These are phyloP conservation scores for Xerocomus brunneocitrinus DNA, from an alignment of 768 basidiomycete species.

Conservation along the genomic window DNA sequence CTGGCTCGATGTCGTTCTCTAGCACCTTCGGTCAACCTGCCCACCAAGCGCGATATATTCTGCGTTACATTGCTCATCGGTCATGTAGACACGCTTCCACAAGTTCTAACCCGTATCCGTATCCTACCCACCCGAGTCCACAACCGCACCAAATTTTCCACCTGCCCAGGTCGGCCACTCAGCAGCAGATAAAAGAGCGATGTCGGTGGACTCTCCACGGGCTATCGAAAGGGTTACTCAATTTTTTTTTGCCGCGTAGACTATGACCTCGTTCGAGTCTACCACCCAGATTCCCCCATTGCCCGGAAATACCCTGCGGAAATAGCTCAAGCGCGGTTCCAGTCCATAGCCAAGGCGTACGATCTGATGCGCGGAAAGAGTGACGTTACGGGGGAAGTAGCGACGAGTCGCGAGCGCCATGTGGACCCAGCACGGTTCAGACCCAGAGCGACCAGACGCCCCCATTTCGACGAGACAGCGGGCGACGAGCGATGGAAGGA, in stretches of 20 bases:
- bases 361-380: slow-evolving; percentile 53
- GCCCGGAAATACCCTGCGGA: slow-evolving; percentile 41
- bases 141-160: slow-evolving; percentile 64
- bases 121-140: slow-evolving; percentile 45
- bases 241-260: slow-evolving; percentile 37
- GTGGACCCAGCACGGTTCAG: slow-evolving; percentile 41
- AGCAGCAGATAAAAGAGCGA: slow-evolving; percentile 51
- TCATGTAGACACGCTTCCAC: slow-evolving; percentile 18
- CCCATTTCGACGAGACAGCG: slow-evolving; percentile 42
- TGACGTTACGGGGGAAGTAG: slow-evolving; percentile 16
- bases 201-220: slow-evolving; percentile 37
- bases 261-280: slow-evolving; percentile 73
- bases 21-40: slow-evolving; percentile 3
- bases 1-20: slow-evolving; percentile 1
- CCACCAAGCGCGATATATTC: slow-evolving; percentile 3
- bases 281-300: slow-evolving; percentile 67
- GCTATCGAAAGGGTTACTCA: slow-evolving; percentile 1
- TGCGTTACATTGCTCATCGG: slow-evolving; percentile 1
- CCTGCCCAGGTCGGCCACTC: slow-evolving; percentile 47
- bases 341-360: slow-evolving; percentile 65
- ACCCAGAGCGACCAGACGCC: slow-evolving; percentile 33
- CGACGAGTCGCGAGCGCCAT: slow-evolving; percentile 13
- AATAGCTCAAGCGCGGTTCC: slow-evolving; percentile 59
- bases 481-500: slow-evolving; percentile 68
- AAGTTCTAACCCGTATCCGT: slow-evolving; percentile 42